These are phyloP conservation scores for Plasmodium chabaudi DNA, from an alignment of 169 alveolate species.

Conservation along the genomic window DNA sequence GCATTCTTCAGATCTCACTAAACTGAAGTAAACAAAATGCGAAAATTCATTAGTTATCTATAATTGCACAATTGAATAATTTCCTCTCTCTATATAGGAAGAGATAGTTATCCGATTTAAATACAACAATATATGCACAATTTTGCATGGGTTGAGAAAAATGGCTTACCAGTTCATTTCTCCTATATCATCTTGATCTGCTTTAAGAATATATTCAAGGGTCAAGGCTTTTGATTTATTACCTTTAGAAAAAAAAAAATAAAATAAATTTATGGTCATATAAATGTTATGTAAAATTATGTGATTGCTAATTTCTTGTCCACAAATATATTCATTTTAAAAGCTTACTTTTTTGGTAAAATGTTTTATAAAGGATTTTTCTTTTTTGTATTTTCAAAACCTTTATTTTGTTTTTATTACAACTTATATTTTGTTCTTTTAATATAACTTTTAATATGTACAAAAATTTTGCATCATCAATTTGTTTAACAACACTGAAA, in stretches of 20 bases:
- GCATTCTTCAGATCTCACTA: constrained; percentile 40
- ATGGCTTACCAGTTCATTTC: constrained; percentile 4
- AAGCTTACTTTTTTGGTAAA: constrained; percentile 13
- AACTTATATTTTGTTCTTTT: neutral
- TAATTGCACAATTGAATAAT: too few relatives aligned
- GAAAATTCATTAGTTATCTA: neutral
- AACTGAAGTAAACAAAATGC: constrained; percentile 6
- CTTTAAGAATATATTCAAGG: neutral
- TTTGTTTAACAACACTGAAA: constrained; percentile 11
- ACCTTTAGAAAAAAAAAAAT: neutral
- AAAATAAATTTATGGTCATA: neutral
- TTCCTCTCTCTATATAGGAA: neutral
- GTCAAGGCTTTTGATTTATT: constrained; percentile 7
- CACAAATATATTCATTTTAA: neutral
- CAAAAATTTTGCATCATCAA: constrained; percentile 4
- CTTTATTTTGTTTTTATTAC: constrained; percentile 3
- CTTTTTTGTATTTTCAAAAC: constrained; percentile 12
- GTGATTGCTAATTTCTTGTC: too few relatives aligned
- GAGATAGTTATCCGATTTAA: too few relatives aligned
- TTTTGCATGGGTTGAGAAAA: neutral
- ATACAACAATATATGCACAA: neutral
- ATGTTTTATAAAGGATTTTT: constrained; percentile 8
- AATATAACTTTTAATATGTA: constrained; percentile 8
- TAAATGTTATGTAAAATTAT: too few relatives aligned
- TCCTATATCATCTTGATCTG: neutral